Conservation (phyloP, 805 yeast genomes). For the Lipomyces yamanashiensis region DNA sequence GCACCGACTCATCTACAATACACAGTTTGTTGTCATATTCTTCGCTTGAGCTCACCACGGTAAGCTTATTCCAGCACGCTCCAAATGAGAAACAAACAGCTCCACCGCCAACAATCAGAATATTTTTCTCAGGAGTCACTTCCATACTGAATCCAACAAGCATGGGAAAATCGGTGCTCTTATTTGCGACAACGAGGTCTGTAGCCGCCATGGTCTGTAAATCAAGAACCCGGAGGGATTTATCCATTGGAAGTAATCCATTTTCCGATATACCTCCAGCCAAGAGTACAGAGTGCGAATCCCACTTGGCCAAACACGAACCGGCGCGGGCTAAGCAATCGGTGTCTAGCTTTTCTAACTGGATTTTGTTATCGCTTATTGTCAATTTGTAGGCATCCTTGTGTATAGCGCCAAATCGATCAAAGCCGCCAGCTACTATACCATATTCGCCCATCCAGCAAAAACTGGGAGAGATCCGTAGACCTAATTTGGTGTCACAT, state of each 20-base stretch:
- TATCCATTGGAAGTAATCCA: slow-evolving; percentile 20
- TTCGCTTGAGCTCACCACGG: slow-evolving; percentile 6
- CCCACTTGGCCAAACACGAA: slow-evolving; percentile 46
- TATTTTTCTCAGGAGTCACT: slow-evolving; percentile 38
- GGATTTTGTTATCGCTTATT: slow-evolving; percentile 35
- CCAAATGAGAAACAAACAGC: slow-evolving; percentile 86
- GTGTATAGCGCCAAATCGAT: slow-evolving; percentile 22
- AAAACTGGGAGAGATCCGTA: slow-evolving; percentile 47
- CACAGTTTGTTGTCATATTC: not conserved
- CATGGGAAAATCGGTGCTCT: slow-evolving; percentile 24
- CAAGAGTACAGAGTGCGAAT: slow-evolving; percentile 50
- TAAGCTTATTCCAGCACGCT: slow-evolving; percentile 52
- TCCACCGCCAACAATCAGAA: slow-evolving; percentile 70
- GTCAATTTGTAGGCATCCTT: slow-evolving; percentile 35
- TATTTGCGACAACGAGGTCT: not conserved
- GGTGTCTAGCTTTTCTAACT: slow-evolving; percentile 39
- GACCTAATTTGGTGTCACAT: slow-evolving; percentile 37
- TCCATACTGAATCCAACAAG: slow-evolving; percentile 27
- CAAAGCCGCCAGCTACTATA: slow-evolving; percentile 56
- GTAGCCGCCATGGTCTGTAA: not conserved
- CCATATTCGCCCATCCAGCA: slow-evolving; percentile 44
- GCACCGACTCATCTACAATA: not conserved
- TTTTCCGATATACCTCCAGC: slow-evolving; percentile 36
- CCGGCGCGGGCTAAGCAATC: slow-evolving; percentile 29
- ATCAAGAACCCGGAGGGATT: slow-evolving; percentile 16